Evolutionary conservation across 345 rosid genomes (phyloP), one percentile per base, ranked within the genome.

Genomic region (Noccaea caerulescens): DNA sequence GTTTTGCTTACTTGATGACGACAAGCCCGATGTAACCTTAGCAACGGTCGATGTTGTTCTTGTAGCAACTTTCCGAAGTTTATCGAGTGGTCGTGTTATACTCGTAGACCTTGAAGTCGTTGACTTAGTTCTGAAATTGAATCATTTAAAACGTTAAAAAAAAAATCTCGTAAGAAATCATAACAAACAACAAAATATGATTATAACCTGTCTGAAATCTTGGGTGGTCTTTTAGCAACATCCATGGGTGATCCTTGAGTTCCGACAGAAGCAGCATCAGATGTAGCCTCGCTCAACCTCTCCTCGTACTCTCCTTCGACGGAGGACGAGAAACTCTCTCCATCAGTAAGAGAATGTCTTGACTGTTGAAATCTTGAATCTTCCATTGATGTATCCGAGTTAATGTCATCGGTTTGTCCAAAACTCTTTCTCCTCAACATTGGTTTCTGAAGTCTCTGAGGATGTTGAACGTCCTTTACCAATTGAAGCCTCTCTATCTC

Each of bases 401-500:
- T 60, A 41, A 52, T 42, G 52, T 82, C 82, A 62, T 74, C 80
- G 6, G 58, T 43, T 49, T 63, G 79, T 78, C 71, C 75, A 23
- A 76, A 76, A 59, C 84, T 74, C 66, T 51, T 76, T 76, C 71
- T 59, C 42, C 59, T 45, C 56, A 30, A 6, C 39, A 60, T 66
- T 18, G 58, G 61, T 56, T 77, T 80, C 30, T 14, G 72, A 69
- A 16, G 68, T 72, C 73, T 63, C 16, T 46, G 61, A 6, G 86
- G 78, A 53, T 62, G 23, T 3, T 41, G n/a, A 0, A 51, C 73
- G 73, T 85, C 90, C 59, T 88, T 88, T n/a, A 68, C 77, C 58
- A 78, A 52, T 20, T 86, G 90, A 76, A 94, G 73, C 50, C 88
- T 78, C 76, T 88, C 98, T 37, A 94, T 91, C 83, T 94, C 98